A percentile compares a stretch with the other conserved stretches of the same genome.
Conservation (phyloP, 148 eudicot species). For the Camellia japonica region DNA sequence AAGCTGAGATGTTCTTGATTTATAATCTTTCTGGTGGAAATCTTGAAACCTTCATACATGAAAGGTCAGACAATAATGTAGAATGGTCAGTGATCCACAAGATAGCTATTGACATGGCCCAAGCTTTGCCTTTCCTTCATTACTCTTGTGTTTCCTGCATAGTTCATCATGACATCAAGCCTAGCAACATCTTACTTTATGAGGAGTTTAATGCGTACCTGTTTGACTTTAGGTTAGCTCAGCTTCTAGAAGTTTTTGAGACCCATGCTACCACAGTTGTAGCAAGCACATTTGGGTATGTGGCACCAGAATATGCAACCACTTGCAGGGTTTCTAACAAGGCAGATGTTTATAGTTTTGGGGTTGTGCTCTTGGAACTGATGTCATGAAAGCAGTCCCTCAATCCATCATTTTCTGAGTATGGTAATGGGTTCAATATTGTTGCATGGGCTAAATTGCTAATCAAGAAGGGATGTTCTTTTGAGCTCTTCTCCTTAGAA, state of each 20-base stretch:
- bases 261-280: conserved; percentile 74
- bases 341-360: conserved; percentile 70
- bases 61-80: conserved; percentile 35
- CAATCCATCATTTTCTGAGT: conserved; percentile 62
- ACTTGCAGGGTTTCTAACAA: conserved; percentile 63
- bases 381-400: conserved; percentile 58
- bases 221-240: conserved; percentile 64
- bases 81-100: conserved; percentile 51
- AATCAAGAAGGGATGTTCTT: conserved; percentile 36
- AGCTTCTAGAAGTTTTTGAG: conserved; percentile 56
- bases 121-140: conserved; percentile 58
- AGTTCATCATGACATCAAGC: conserved; percentile 62
- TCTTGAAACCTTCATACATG: conserved; percentile 59
- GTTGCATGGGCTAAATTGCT: conserved; percentile 57
- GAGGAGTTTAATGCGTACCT: conserved; percentile 66
- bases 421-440: conserved; percentile 59
- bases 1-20: conserved; percentile 61
- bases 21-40: conserved; percentile 71
- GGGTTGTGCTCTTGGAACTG: conserved; percentile 58
- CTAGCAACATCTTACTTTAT: conserved; percentile 64
- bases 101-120: conserved; percentile 57
- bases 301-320: conserved; percentile 72
- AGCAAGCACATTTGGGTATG: conserved; percentile 66
- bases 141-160: conserved; percentile 61
- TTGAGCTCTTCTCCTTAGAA: conserved; percentile 44